Conservation (phyloP, 805 yeast genomes). For the Yarrowia hollandica region DNA sequence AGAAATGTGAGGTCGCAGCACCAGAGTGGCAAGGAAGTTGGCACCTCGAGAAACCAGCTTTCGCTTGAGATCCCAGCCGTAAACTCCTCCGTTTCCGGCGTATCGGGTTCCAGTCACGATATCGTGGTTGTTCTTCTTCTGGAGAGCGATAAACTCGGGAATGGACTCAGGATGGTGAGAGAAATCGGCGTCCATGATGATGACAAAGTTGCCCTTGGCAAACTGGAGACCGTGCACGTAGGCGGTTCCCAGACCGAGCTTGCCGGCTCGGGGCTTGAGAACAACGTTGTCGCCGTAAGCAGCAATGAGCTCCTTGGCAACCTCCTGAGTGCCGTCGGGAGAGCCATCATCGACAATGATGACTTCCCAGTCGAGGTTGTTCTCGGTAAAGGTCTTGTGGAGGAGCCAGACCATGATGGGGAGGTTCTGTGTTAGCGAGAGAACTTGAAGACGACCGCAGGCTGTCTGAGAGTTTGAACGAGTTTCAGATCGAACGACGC, state of each 20-base stretch:
- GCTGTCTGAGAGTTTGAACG: background rate
- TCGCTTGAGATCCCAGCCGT: conserved; percentile 81
- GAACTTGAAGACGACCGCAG: background rate
- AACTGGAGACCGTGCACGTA: conserved; percentile 73
- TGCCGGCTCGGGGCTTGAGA: conserved; percentile 71
- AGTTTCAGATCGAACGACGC: too few species aligned
- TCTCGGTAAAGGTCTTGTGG: conserved; percentile 62
- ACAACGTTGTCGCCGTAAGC: conserved; percentile 65
- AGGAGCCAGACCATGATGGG: conserved; percentile 71
- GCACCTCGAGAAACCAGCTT: conserved; percentile 78
- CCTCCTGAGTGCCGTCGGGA: conserved; percentile 79
- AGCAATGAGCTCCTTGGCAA: conserved; percentile 50
- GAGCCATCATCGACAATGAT: conserved; percentile 76
- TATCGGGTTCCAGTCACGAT: conserved; percentile 61
- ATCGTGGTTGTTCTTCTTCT: conserved; percentile 45
- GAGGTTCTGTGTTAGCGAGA: conserved; percentile 43
- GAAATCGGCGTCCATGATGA: conserved; percentile 83
- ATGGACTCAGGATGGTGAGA: conserved; percentile 80
- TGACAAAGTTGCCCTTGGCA: conserved; percentile 71
- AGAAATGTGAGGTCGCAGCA: conserved; percentile 68
- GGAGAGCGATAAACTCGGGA: conserved; percentile 70
- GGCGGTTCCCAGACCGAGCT: conserved; percentile 78
- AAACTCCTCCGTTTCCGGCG: conserved; percentile 80
- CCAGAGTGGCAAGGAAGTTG: conserved; percentile 70
- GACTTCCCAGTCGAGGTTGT: conserved; percentile 68